These are phyloP conservation scores for Daldinia childiae DNA, from an alignment of 495 filamentous ascomycete genomes.

Conservation along the genomic window DNA sequence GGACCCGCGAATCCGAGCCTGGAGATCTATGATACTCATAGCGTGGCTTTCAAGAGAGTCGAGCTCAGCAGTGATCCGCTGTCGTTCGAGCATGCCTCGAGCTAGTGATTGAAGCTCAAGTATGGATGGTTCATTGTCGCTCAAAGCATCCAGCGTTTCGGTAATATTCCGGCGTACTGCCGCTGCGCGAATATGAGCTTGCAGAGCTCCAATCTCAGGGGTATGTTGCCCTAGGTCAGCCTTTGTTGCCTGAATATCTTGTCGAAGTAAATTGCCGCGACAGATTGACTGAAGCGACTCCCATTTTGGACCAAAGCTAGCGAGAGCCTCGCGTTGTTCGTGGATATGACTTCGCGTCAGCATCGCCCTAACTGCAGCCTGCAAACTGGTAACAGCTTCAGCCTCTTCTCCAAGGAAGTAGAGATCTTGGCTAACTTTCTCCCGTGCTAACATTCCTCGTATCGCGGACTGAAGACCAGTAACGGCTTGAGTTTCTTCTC, in stretches of 20 bases:
- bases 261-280: slow-evolving; percentile 59
- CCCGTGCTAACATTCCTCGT: neutral
- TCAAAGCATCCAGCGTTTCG: slow-evolving; percentile 54
- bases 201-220: slow-evolving; percentile 50
- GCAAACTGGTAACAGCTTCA: neutral
- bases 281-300: slow-evolving; percentile 59
- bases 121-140: slow-evolving; percentile 53
- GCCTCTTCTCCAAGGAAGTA: neutral
- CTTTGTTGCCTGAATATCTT: slow-evolving; percentile 49
- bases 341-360: slow-evolving; percentile 49
- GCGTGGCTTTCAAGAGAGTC: slow-evolving; percentile 69
- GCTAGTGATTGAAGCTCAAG: slow-evolving; percentile 56
- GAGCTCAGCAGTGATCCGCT: slow-evolving; percentile 58
- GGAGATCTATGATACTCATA: slow-evolving; percentile 68
- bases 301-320: slow-evolving; percentile 54
- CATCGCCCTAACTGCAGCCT: slow-evolving; percentile 49
- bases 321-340: slow-evolving; percentile 52
- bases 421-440: neutral
- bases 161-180: slow-evolving; percentile 60
- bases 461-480: slow-evolving; percentile 58
- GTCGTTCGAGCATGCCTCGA: slow-evolving; percentile 63
- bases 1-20: slow-evolving; percentile 74
- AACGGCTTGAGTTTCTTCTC: slow-evolving; percentile 49
- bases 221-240: slow-evolving; percentile 51
- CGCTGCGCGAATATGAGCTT: slow-evolving; percentile 55